These are phyloP conservation scores for Candida ulmi DNA, from an alignment of 805 yeast species.

Conservation along the genomic window DNA sequence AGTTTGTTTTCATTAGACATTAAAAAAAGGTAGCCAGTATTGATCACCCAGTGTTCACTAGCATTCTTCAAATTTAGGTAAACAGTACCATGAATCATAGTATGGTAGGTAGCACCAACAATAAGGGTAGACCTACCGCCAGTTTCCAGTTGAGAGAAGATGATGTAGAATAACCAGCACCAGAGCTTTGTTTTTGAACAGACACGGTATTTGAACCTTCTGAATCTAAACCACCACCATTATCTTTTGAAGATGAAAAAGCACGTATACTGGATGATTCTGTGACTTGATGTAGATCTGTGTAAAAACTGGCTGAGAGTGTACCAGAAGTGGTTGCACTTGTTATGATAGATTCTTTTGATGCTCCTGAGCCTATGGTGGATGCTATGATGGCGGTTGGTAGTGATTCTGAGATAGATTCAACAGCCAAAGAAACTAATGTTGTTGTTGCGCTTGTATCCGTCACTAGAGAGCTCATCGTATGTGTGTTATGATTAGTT, in stretches of 20 bases:
- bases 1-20: too few species aligned
- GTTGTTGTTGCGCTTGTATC: slow-evolving; percentile 3
- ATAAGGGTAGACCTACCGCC: slow-evolving; percentile 6
- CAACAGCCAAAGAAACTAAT: slow-evolving; percentile 1
- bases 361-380: neutral
- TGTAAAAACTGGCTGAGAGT: too few species aligned
- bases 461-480: too few species aligned
- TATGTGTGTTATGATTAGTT: too few species aligned
- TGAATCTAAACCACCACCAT: neutral
- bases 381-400: slow-evolving; percentile 7
- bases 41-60: too few species aligned
- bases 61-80: too few species aligned
- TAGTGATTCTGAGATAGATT: neutral
- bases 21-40: too few species aligned
- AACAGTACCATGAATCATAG: too few species aligned
- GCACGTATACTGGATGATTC: neutral
- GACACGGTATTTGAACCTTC: neutral
- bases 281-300: too few species aligned
- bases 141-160: slow-evolving; percentile 7
- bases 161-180: slow-evolving; percentile 3
- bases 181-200: slow-evolving; percentile 4
- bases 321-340: neutral
- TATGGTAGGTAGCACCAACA: slow-evolving; percentile 8
- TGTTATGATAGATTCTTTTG: neutral
- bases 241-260: neutral